Evolutionary conservation across 1,284 basidiomycete species (phyloP), one percentile per base, ranked within the genome.

Genomic region (Ceratorhiza oryzae-sativae): DNA sequence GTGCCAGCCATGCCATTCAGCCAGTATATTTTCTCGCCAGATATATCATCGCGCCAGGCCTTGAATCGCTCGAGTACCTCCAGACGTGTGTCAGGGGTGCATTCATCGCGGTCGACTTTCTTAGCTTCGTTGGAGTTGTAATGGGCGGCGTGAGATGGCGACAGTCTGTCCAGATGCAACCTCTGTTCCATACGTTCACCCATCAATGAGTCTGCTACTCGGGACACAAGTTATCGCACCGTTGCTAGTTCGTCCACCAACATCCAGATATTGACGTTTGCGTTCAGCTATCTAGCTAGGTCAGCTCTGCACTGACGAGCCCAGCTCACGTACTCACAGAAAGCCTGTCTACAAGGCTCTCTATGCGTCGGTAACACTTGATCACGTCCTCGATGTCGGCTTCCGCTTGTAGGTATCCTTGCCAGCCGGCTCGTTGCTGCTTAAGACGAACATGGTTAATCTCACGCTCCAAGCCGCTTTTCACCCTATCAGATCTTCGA

Each of bases 21-120:
- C 48, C 48, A 49, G 48, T 49, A 49, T 49, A 49, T 49, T 39
- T 39, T 39, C n/a, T 71, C 72, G 6, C 34, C 55, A 12, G 15
- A 36, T 5, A 51, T 20, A 51, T 60, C 51, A 18, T 48, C 20
- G 10, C 46, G 46, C 77, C 75, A 77, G 8, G n/a, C 49, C 6
- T 60, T 30, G 10, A 77, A 39, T 42, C 75, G 71, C 10, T 74
- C 48, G 3, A 77, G 53, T 9, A 56, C 30, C n/a, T 56, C 53
- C 6, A 56, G 27, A 13, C 53, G 53, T 23, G 48, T 77, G 13
- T 72, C 73, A n/a, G 59, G 30, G 18, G 71, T 60, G 23, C 73
- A 74, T 9, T 48, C 39, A 5, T 51, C 51, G 3, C 65, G 51
- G 9, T 46, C 1, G 5, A 70, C 10, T 8, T 58, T n/a, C 3